phyloP scores from a whole-genome alignment of 768 basidiomycete genomes.

The Leucocoprinus sp. region DNA sequence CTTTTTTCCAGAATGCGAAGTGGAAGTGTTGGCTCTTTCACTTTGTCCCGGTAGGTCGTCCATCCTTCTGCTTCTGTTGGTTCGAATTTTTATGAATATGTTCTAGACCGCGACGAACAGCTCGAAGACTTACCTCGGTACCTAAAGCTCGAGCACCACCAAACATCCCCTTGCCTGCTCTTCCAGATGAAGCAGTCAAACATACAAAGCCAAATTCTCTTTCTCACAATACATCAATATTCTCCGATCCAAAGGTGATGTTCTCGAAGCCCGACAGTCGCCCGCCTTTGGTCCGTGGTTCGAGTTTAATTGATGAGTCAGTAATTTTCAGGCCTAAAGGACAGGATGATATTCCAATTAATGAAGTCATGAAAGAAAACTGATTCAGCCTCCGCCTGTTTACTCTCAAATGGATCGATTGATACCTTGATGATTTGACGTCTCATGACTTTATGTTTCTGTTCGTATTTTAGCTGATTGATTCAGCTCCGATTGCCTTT shows the following conservation, averaged over 20 bases:
- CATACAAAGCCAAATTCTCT: constrained; percentile 14
- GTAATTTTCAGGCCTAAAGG: constrained; percentile 12
- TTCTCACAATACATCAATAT: constrained; percentile 4
- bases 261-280: background rate
- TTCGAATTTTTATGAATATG: constrained; percentile 4
- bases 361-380: constrained; percentile 37
- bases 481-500: no score
- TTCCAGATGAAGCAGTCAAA: constrained; percentile 14
- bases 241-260: background rate
- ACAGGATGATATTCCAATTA: constrained; percentile 25
- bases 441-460: no score
- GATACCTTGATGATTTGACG: no score
- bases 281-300: constrained; percentile 3
- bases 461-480: no score
- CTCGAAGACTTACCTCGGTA: constrained; percentile 27
- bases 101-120: constrained; percentile 31
- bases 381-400: constrained; percentile 13
- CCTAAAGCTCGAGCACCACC: constrained; percentile 30
- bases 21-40: constrained; percentile 35
- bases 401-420: background rate
- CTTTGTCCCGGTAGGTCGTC: constrained; percentile 16
- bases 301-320: background rate
- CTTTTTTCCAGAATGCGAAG: constrained; percentile 47
- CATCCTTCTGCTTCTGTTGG: constrained; percentile 2
- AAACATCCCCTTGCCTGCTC: constrained; percentile 31